Evolutionary conservation across 2,329 filamentous ascomycete genomes (phyloP), one percentile per base, ranked within the genome.

Genomic region (Stagonosporopsis chrysanthemi): DNA sequence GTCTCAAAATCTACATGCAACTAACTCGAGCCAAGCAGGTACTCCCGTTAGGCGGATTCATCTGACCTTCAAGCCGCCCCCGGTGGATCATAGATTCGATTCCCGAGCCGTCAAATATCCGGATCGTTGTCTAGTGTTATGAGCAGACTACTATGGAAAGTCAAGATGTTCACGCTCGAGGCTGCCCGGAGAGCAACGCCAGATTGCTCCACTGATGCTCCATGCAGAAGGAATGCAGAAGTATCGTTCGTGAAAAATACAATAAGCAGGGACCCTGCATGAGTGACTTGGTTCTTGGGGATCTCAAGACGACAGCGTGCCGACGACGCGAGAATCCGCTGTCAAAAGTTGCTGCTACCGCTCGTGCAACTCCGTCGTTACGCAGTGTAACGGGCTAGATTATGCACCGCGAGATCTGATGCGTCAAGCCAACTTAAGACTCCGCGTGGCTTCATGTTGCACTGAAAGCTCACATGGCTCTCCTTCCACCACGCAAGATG

Each of bases 331-430:
- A 59, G 12, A 46, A 23, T 50, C 57, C 53, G 58, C 63, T 66
- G 60, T 65, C 60, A 66, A 48, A 61, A 45, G 12, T 35, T 51
- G 47, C 26, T 60, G 50, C 56, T 62, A 46, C 28, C 62, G 54
- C 47, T 60, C 53, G 59, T 62, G 52, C 54, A 57, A 62, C 56
- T 41, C 42, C 29, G 53, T 39, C 33, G 36, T 24, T 36, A 60
- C 52, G 66, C 40, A 44, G 69, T 73, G 63, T 54, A 61, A 74
- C 63, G 39, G 42, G 55, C 72, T 74, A 74, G 69, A 64, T 65
- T 67, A 75, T 74, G 72, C 72, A 74, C 65, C 63, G 67, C 72
- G 71, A 74, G 56, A 68, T 74, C 52, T 58, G 50, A 41, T 59
- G 63, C 64, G 52, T 63, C 39, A 36, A 53, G 31, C 56, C 44